Evolutionary conservation across 495 filamentous ascomycete genomes (phyloP).

Genomic region (Podospora didyma): DNA sequence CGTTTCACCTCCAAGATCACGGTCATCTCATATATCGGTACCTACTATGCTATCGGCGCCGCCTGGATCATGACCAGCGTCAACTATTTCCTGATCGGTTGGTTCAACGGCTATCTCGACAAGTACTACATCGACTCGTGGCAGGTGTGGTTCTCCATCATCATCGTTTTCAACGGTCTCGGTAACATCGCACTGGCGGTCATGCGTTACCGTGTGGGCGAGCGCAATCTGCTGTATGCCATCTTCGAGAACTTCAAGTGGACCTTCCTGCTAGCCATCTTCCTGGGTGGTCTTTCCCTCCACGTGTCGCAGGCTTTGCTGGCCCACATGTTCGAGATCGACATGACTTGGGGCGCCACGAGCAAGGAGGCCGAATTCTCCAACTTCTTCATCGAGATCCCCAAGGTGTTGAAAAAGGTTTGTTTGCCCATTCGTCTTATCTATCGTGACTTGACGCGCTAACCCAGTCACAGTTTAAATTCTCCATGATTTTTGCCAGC

Average conservation of each 20-base stretch:
- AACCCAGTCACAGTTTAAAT: conserved; percentile 56
- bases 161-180: conserved; percentile 67
- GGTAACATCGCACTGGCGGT: conserved; percentile 61
- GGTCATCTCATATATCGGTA: conserved; percentile 81
- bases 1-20: conserved; percentile 76
- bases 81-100: conserved; percentile 77
- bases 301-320: conserved; percentile 65
- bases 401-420: conserved; percentile 64
- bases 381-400: conserved; percentile 78
- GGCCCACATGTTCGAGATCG: conserved; percentile 68
- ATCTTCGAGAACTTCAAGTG: conserved; percentile 71
- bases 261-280: conserved; percentile 64
- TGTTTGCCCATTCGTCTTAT: conserved; percentile 4
- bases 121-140: conserved; percentile 74
- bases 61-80: conserved; percentile 73
- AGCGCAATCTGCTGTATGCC: conserved; percentile 49
- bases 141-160: conserved; percentile 73
- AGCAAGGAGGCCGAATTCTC: conserved; percentile 69
- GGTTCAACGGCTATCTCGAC: conserved; percentile 69
- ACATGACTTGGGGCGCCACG: conserved; percentile 70
- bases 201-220: conserved; percentile 64
- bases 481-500: conserved; percentile 63
- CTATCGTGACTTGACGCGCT: neutral
- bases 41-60: conserved; percentile 77
- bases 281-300: conserved; percentile 65